Evolutionary conservation across 2,329 filamentous ascomycete genomes (phyloP).

Genomic region (Colletotrichum endophyticum): DNA sequence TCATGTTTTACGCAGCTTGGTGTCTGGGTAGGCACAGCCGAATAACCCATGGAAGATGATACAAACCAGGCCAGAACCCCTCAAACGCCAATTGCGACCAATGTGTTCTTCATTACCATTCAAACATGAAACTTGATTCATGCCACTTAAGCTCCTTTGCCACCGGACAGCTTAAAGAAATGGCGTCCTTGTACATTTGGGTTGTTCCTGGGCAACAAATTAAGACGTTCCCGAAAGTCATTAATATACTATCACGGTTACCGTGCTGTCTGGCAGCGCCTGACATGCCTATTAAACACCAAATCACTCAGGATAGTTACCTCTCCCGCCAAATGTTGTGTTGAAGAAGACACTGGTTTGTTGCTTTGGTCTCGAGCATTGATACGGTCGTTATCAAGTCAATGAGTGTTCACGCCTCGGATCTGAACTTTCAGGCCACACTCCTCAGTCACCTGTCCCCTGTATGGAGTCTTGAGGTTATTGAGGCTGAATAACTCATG

Average conservation of each 20-base stretch:
- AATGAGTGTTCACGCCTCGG: background rate
- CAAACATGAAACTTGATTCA: rapidly evolving
- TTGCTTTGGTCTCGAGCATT: background rate
- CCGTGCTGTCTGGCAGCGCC: background rate
- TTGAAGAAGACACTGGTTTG: too few relatives aligned
- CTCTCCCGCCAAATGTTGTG: background rate
- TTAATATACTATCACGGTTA: background rate
- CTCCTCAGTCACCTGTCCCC: too few relatives aligned
- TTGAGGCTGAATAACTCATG: background rate
- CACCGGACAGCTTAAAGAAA: too few relatives aligned
- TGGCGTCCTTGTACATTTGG: too few relatives aligned
- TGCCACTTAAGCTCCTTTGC: background rate
- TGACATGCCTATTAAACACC: rapidly evolving
- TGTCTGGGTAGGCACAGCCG: background rate
- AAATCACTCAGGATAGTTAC: background rate
- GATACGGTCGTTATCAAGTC: rapidly evolving
- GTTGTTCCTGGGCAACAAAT: rapidly evolving
- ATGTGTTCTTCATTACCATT: rapidly evolving
- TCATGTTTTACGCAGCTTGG: too few relatives aligned
- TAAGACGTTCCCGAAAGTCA: rapidly evolving
- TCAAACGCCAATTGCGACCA: background rate
- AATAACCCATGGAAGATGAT: background rate
- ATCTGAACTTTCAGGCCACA: background rate
- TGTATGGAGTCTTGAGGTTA: background rate
- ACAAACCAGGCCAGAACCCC: background rate